Base-by-base conservation (phyloP, 495 filamentous ascomycete genomes). In the Hypoxylon perforatum region DNA sequence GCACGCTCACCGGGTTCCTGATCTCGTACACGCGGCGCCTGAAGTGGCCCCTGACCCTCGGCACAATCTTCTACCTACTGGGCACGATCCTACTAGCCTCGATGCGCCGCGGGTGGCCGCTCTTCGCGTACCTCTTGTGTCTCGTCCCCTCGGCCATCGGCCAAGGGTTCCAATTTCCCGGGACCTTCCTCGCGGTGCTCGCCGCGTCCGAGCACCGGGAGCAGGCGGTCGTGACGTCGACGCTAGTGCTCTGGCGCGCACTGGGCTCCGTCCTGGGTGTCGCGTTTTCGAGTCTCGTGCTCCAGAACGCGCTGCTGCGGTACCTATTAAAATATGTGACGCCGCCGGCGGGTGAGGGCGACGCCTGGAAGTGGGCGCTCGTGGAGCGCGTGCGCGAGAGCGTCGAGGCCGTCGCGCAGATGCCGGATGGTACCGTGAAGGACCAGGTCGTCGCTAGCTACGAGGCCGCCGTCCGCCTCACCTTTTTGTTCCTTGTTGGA, bases 191-290 rank as follows among this genome's bases (percentile, higher is more conserved):
- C 53, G 85, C 85, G 3, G 81, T 91, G 3, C 85, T 94, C 4
- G 89, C 89, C 1, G 87, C 86, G 0, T 87, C 85, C 46, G 80
- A 85, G 9, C 87, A 90, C 61, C 77, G 82, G n/a, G 87, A 92
- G 33, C 90, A 93, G 68, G 91, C 91, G 2, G 88, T 93, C 17
- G 89, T 90, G 10, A 92, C 89, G 0, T 88, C 84, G 25, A 92
- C 90, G 0, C 70, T 92, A 45, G 84, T 88, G 7, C 76, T 93
- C 14, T 91, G 86, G 83, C 77, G 90, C 15, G 86, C 85, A 46
- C 72, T 93, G 25, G 91, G 91, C 9, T 83, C 80, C 44, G 90
- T 93, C 1, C 81, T 93, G 69, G 91, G 91, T 7, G 85, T 93
- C 23, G 84, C 90, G 3, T 78, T 81, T 25, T 90, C 87, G 57